Percentiles rank a stretch among this genome's conserved stretches.
Conservation (phyloP, 1,284 basidiomycete genomes). For the Puccinia sorghi region DNA sequence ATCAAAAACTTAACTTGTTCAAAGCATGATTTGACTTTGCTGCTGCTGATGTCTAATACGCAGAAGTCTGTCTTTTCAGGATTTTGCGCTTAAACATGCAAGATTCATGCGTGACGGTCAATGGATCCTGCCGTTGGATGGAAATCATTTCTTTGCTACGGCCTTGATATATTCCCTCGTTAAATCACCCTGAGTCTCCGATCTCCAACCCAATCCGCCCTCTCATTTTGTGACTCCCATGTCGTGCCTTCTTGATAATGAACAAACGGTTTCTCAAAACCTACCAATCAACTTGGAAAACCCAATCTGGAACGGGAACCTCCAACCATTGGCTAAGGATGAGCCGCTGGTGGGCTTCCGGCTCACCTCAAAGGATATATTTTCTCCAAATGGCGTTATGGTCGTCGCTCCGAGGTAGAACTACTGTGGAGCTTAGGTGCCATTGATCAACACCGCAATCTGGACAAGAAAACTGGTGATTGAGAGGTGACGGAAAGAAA, state of each 20-base stretch:
- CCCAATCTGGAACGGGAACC: not conserved
- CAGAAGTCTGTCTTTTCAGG: too few relatives aligned
- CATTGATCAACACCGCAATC: constrained; percentile 54
- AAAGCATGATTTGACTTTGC: too few relatives aligned
- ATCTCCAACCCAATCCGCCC: constrained; percentile 51
- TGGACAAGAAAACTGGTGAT: constrained; percentile 54
- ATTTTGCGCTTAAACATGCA: constrained; percentile 57
- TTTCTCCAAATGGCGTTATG: constrained; percentile 57
- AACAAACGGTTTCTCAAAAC: constrained; percentile 53
- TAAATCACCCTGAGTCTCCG: constrained; percentile 52
- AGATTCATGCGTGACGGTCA: constrained; percentile 54
- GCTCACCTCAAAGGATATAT: constrained; percentile 56
- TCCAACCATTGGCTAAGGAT: constrained; percentile 53
- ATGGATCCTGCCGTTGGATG: constrained; percentile 57
- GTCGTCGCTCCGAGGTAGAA: constrained; percentile 57
- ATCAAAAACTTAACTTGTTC: too few relatives aligned
- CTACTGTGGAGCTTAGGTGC: constrained; percentile 57
- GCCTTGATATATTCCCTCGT: constrained; percentile 55
- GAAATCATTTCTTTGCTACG: constrained; percentile 57
- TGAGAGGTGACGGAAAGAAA: constrained; percentile 56
- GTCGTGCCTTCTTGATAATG: constrained; percentile 56
- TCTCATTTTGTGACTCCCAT: constrained; percentile 57
- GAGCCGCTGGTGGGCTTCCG: constrained; percentile 58
- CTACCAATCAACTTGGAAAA: constrained; percentile 42
- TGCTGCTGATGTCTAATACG: too few relatives aligned